Conservation (phyloP, 805 yeast genomes). For the Metschnikowia anglica region DNA sequence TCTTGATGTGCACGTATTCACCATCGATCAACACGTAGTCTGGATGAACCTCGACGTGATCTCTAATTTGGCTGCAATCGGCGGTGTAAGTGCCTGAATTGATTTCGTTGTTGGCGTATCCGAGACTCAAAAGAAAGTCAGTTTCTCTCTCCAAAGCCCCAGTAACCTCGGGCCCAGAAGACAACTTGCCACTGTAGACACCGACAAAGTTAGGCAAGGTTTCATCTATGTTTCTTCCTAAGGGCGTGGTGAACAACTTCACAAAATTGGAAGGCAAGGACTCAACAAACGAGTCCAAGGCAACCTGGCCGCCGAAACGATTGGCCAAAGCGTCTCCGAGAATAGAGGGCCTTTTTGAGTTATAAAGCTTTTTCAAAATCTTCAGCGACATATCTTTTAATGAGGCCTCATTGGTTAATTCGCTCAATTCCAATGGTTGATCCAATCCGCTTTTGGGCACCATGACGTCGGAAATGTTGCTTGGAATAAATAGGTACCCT, state of each 20-base stretch:
- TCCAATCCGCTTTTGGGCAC: slow-evolving; percentile 26
- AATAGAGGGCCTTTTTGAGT: slow-evolving; percentile 58
- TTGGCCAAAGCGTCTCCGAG: slow-evolving; percentile 70
- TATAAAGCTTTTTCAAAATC: slow-evolving; percentile 52
- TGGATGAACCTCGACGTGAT: slow-evolving; percentile 40
- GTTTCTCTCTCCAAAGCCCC: slow-evolving; percentile 41
- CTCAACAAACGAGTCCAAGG: slow-evolving; percentile 51
- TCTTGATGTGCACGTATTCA: slow-evolving; percentile 24
- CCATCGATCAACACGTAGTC: slow-evolving; percentile 42
- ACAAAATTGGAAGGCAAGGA: slow-evolving; percentile 35
- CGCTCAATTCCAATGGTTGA: slow-evolving; percentile 17
- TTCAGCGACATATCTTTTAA: slow-evolving; percentile 25
- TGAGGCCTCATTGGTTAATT: slow-evolving; percentile 16
- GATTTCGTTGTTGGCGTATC: slow-evolving; percentile 49
- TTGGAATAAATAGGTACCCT: slow-evolving; percentile 78
- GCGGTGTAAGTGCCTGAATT: slow-evolving; percentile 28
- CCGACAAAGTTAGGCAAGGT: slow-evolving; percentile 64
- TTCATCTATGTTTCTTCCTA: slow-evolving; percentile 78
- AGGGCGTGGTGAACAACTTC: slow-evolving; percentile 55
- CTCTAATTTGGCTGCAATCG: slow-evolving; percentile 24
- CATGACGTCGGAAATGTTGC: slow-evolving; percentile 54
- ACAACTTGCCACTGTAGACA: slow-evolving; percentile 62
- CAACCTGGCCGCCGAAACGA: slow-evolving; percentile 51
- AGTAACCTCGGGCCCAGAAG: slow-evolving; percentile 27
- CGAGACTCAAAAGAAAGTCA: slow-evolving; percentile 71